Evolutionary conservation across 2,329 filamentous ascomycete genomes (phyloP), one percentile per base, ranked within the genome.

Genomic region (Ophiostoma ips): DNA sequence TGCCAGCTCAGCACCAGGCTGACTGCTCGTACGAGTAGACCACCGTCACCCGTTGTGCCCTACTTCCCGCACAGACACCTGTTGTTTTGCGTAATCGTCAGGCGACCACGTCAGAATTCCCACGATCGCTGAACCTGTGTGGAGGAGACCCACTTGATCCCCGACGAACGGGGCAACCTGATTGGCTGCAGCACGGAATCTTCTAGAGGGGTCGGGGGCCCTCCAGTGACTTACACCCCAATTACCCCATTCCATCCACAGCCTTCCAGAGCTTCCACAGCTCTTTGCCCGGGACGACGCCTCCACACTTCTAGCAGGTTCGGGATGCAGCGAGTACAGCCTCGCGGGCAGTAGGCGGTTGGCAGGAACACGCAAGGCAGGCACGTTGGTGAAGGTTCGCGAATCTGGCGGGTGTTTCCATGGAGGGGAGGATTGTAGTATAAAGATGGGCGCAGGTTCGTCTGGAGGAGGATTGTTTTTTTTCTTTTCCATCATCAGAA

Each of bases 401-500:
- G 24, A 28, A 28, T 8, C 4, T 28, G 24, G 24, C 5, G 5
- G 24, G 33, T 38, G 36, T 38, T 38, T n/a, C n/a, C 58, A 28
- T 28, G 24, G 24, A 5, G 62, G 5, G 5, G 36, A 15, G 18
- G 10, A 40, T 34, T n/a, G 10, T 11, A n/a, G 51, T 53, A 53
- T 53, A 53, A 53, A 53, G 33, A 44, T 18, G 30, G 12, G n/a
- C 16, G 15, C 33, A 18, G 15, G 24, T 5, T 40, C 44, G 6
- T 18, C 19, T 40, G 16, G 43, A 16, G 30, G 36, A 36, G 4
- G 6, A 19, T 16, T 34, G 19, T 3, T 3, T 41, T 36, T 41
- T 41, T 34, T 35, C n/a, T 45, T 40, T 28, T 30, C n/a, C 40
- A 46, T 36, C 44, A 46, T 43, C 52, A 31, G 47, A 43, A 48